Conservation (phyloP, 768 basidiomycete genomes). For the Dioszegia aurantiaca region DNA sequence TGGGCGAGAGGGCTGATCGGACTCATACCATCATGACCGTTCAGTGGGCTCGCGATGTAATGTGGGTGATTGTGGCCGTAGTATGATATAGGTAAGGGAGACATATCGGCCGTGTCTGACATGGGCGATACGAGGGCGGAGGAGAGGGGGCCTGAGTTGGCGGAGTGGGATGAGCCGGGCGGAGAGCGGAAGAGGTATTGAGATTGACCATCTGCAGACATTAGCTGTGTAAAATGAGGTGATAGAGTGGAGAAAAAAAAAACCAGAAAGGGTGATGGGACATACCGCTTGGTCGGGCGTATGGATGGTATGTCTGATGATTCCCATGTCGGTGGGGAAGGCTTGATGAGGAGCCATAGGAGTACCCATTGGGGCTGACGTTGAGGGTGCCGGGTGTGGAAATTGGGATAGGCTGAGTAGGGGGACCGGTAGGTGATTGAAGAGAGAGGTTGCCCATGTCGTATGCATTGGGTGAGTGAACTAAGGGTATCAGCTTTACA, state of each 20-base stretch:
- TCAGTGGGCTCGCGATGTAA: neutral
- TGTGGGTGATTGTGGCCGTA: neutral
- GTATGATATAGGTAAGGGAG: neutral
- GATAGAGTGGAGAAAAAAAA: too few relatives aligned
- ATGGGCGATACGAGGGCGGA: constrained; percentile 11
- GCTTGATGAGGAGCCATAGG: too few relatives aligned
- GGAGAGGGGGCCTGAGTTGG: constrained; percentile 5
- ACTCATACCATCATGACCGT: neutral
- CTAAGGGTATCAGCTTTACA: constrained; percentile 1
- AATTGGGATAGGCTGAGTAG: constrained; percentile 9
- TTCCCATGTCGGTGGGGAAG: neutral
- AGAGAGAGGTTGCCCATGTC: constrained; percentile 4
- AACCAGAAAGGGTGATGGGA: constrained; percentile 4
- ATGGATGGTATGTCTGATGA: constrained; percentile 2
- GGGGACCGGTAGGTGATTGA: constrained; percentile 2
- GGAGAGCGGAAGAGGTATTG: constrained; percentile 4
- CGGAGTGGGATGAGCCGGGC: constrained; percentile 10
- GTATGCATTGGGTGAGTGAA: constrained; percentile 5
- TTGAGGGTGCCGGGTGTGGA: neutral
- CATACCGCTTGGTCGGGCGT: constrained; percentile 6
- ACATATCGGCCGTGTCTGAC: constrained; percentile 6
- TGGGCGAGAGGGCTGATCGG: neutral
- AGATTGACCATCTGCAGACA: neutral
- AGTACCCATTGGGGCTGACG: neutral
- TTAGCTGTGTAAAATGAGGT: neutral